phyloP scores from a whole-genome alignment of 106 monocot genomes.

The Vanilla planifolia region DNA sequence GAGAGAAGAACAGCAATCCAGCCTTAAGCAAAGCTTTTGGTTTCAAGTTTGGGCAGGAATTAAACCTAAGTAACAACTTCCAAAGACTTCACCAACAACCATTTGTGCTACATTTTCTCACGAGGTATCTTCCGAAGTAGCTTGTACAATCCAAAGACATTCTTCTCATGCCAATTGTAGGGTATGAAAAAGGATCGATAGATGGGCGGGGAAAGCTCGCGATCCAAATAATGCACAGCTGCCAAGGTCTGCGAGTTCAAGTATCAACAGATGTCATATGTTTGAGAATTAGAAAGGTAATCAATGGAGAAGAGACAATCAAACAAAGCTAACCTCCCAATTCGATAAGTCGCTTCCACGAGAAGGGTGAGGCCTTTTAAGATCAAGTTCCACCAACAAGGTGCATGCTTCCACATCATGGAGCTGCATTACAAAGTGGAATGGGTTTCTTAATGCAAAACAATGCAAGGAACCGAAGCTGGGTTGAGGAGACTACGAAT shows the following conservation, averaged over 20 bases:
- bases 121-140: slow-evolving; percentile 52
- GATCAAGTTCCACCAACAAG: slow-evolving; percentile 83
- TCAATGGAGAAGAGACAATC: neutral
- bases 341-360: slow-evolving; percentile 71
- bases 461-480: neutral
- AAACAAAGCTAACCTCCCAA: slow-evolving; percentile 73
- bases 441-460: slow-evolving; percentile 2
- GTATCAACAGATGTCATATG: neutral
- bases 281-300: too few species aligned
- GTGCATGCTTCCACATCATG: slow-evolving; percentile 53
- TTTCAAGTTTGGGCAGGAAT: too few species aligned
- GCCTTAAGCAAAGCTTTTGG: too few species aligned
- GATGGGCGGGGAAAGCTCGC: slow-evolving; percentile 71
- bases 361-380: slow-evolving; percentile 65
- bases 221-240: slow-evolving; percentile 74
- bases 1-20: too few species aligned
- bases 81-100: too few species aligned
- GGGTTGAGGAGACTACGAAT: slow-evolving; percentile 49
- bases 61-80: too few species aligned
- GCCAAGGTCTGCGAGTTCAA: slow-evolving; percentile 58
- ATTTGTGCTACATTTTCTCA: neutral
- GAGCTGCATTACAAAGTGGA: slow-evolving; percentile 35
- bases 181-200: slow-evolving; percentile 96
- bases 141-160: slow-evolving; percentile 92
- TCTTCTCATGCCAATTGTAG: slow-evolving; percentile 61